Conservation (phyloP, 306 rosid species). For the Lathyrus aphaca region DNA sequence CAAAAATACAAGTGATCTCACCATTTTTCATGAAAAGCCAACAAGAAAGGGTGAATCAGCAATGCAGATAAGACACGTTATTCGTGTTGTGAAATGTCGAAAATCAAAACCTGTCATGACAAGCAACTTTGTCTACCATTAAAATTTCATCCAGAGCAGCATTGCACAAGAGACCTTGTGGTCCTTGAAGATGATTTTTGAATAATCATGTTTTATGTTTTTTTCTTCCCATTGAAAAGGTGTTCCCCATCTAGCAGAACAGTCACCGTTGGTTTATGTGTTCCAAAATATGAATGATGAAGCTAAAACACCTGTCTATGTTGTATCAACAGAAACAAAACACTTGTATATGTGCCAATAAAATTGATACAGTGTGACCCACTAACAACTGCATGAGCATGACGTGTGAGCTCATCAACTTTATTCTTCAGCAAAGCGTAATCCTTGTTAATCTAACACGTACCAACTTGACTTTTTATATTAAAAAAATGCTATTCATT, state of each 20-base stretch:
- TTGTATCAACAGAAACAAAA: background rate
- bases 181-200: background rate
- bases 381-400: conserved; percentile 39
- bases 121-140: conserved; percentile 12
- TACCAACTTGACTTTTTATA: no score
- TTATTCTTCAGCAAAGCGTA: no score
- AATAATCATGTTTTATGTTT: background rate
- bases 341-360: conserved; percentile 37
- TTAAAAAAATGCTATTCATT: no score
- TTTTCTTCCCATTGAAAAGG: background rate
- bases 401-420: conserved; percentile 25
- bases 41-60: background rate
- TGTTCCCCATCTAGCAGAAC: conserved; percentile 8
- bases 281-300: background rate
- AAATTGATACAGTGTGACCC: conserved; percentile 35
- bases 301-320: background rate
- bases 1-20: background rate
- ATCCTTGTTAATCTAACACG: no score
- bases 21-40: background rate
- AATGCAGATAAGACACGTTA: conserved; percentile 2
- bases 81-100: background rate
- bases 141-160: conserved; percentile 12
- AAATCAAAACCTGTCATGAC: conserved; percentile 4
- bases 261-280: background rate
- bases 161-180: background rate